Percentiles rank a stretch among this genome's conserved stretches.
phyloP scores from a whole-genome alignment of 768 basidiomycete species.

The Harrya chromipes region DNA sequence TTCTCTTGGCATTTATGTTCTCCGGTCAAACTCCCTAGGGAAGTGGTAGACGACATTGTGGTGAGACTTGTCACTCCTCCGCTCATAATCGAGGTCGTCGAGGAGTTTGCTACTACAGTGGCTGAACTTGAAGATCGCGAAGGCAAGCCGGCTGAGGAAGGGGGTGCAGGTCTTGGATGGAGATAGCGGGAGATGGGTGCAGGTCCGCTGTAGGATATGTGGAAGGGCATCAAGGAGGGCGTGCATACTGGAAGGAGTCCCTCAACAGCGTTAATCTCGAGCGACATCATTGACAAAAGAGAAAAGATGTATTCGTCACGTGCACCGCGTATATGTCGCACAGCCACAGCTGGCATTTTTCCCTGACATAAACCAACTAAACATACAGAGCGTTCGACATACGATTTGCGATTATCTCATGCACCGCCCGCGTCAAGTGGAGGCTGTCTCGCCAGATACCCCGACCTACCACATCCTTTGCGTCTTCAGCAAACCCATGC shows the following conservation, averaged over 20 bases:
- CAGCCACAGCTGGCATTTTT: too few relatives aligned
- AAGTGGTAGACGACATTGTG: conserved; percentile 5
- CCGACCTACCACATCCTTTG: neutral
- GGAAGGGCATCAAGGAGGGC: conserved; percentile 83
- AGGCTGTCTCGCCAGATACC: conserved; percentile 39
- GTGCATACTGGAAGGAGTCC: conserved; percentile 36
- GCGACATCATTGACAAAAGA: conserved; percentile 5
- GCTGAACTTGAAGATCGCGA: conserved; percentile 11
- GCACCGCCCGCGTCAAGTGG: conserved; percentile 35
- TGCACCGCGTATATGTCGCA: conserved; percentile 1
- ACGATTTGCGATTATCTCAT: conserved; percentile 29
- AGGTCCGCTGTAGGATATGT: conserved; percentile 64
- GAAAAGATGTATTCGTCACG: conserved; percentile 6
- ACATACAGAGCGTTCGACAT: neutral
- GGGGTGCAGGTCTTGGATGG: conserved; percentile 43
- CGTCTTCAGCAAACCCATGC: conserved; percentile 6
- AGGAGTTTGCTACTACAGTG: conserved; percentile 11
- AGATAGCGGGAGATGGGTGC: conserved; percentile 77
- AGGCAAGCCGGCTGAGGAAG: conserved; percentile 10
- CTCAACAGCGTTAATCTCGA: conserved; percentile 19
- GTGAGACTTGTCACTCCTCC: conserved; percentile 5
- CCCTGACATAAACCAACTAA: neutral
- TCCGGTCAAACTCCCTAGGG: neutral
- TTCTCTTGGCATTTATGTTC: neutral
- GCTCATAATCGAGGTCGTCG: conserved; percentile 4